phyloP scores from a whole-genome alignment of 1,139 yeast species.

The Geotrichum carabidarum region DNA sequence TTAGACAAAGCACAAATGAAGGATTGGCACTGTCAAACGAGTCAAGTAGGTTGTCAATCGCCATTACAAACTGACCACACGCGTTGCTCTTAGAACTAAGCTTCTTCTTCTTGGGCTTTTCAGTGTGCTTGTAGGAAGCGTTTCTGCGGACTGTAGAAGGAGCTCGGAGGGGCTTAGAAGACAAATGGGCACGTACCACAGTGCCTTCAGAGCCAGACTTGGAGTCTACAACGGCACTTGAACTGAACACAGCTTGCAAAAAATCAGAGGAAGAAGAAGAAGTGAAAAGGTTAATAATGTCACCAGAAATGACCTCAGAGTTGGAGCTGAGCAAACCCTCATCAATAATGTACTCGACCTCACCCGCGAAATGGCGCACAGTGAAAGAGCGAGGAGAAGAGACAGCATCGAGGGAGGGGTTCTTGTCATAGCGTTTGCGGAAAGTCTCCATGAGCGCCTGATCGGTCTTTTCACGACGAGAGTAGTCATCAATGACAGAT shows the following conservation, averaged over 20 bases:
- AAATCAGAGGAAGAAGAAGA: conserved; percentile 40
- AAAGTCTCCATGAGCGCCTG: conserved; percentile 34
- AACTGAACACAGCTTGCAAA: conserved; percentile 35
- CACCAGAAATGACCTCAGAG: conserved; percentile 40
- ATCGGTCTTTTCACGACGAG: conserved; percentile 38
- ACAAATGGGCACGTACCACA: conserved; percentile 39
- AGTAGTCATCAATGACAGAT: conserved; percentile 39
- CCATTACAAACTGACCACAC: conserved; percentile 37
- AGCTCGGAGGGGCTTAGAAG: conserved; percentile 40
- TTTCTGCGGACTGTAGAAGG: conserved; percentile 34
- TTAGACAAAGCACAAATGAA: conserved; percentile 41
- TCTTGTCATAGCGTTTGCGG: conserved; percentile 35
- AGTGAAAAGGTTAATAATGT: conserved; percentile 40
- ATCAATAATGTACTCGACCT: conserved; percentile 39
- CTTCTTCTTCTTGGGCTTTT: conserved; percentile 19
- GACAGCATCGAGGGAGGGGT: conserved; percentile 32
- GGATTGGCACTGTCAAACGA: conserved; percentile 40
- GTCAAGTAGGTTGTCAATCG: conserved; percentile 37
- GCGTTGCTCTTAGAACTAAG: conserved; percentile 29
- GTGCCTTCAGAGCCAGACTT: conserved; percentile 33
- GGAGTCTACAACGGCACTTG: conserved; percentile 40
- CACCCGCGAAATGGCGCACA: conserved; percentile 42
- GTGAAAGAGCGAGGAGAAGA: conserved; percentile 34
- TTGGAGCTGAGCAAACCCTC: conserved; percentile 34
- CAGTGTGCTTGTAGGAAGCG: conserved; percentile 11